Evolutionary conservation across 2,329 filamentous ascomycete species (phyloP), one percentile per base, ranked within the genome.

Genomic region (Seiridium unicorne): DNA sequence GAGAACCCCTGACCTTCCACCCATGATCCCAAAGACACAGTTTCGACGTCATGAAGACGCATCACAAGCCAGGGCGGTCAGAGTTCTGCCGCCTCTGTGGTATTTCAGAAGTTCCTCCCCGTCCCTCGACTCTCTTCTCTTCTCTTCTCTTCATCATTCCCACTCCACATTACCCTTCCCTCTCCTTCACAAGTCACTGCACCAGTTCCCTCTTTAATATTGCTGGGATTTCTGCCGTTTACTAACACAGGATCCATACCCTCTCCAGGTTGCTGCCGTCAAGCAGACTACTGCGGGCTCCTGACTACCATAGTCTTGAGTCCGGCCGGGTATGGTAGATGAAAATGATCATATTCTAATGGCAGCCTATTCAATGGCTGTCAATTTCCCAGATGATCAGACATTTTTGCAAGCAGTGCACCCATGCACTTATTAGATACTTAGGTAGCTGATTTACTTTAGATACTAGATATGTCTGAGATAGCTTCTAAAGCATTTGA

Each of bases 261-360:
- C 32, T 51, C 34, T 51, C 48, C 48, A 51, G 48, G 48, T 51
- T 51, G 48, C 48, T 51, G 48, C 48, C 48, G 48, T 3, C 48
- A 51, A 51, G 48, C 48, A 51, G 48, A 36, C 48, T 26, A 51
- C 48, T 32, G 48, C 48, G 35, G 48, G 48, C 32, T 51, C 31
- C 18, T 51, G 32, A 51, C 34, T 51, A 51, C 48, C 48, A 51
- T 51, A 51, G 34, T 51, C 48, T 51, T 51, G 48, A 51, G 32
- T 51, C 48, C 48, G 48, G 48, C 48, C 48, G 34, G 48, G 48
- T 35, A 51, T 51, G 48, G 48, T 51, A 51, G 48, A 51, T 51
- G n/a, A 35, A 51, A 51, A 34, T 51, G 48, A 51, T 51, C 48
- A 10, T 7, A 4, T 1, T 32, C 5, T 51, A 35, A 10, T 51